A percentile compares a stretch with the other conserved stretches of the same genome.
phyloP scores from a whole-genome alignment of 805 yeast species.

The Zygoascus bituminiphila region DNA sequence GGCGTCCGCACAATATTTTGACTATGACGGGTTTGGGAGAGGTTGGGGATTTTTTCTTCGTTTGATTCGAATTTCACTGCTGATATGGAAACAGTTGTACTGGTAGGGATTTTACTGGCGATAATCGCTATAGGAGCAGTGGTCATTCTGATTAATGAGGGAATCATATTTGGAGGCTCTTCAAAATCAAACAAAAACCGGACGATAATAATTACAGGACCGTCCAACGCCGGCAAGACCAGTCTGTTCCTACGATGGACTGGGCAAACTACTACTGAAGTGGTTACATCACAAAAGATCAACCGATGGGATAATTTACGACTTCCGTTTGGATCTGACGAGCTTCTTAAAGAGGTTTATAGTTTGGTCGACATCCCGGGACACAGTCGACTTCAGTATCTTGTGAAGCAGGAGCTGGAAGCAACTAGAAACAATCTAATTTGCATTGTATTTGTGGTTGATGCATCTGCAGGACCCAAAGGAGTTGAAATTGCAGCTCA shows the following conservation, averaged over 20 bases:
- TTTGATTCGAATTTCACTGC: no score
- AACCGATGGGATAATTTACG: slow-evolving; percentile 31
- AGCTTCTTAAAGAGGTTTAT: slow-evolving; percentile 29
- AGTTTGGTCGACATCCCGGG: slow-evolving; percentile 81
- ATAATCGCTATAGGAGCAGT: background rate
- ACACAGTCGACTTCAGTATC: slow-evolving; percentile 61
- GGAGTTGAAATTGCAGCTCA: slow-evolving; percentile 47
- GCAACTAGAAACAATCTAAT: slow-evolving; percentile 30
- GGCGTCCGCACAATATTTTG: background rate
- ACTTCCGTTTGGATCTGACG: slow-evolving; percentile 34
- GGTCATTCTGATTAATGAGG: slow-evolving; percentile 2
- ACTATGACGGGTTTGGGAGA: background rate
- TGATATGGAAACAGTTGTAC: background rate
- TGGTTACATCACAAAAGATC: slow-evolving; percentile 48
- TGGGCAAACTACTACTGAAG: slow-evolving; percentile 19
- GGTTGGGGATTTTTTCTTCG: no score
- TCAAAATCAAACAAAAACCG: slow-evolving; percentile 28
- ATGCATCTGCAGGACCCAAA: slow-evolving; percentile 51
- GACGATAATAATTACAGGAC: slow-evolving; percentile 57
- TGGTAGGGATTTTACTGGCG: background rate
- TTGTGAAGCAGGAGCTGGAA: slow-evolving; percentile 38
- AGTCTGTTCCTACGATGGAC: slow-evolving; percentile 37
- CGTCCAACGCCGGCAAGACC: slow-evolving; percentile 61
- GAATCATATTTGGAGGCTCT: background rate
- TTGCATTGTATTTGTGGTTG: slow-evolving; percentile 74